Evolutionary conservation across 1,284 basidiomycete species (phyloP).

Genomic region (Cutaneotrichosporon arboriforme): DNA sequence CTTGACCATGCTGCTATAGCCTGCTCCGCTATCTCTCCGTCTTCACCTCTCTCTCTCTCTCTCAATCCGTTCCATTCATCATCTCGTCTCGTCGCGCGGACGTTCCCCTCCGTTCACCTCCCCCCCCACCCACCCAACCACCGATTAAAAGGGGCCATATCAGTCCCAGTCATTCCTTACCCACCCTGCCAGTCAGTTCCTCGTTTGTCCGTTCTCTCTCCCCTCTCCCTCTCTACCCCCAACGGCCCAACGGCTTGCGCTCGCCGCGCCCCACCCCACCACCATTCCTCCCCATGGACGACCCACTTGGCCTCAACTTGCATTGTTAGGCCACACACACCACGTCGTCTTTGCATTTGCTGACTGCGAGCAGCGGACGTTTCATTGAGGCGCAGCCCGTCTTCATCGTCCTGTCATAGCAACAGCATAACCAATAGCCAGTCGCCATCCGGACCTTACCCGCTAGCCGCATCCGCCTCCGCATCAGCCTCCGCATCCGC

Average conservation of each 20-base stretch:
- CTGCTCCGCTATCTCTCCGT: not conserved
- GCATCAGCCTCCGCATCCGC: no score
- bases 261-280: not conserved
- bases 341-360: not conserved
- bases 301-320: not conserved
- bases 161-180: no score
- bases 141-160: no score
- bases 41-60: not conserved
- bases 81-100: not conserved
- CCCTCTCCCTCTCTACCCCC: not conserved
- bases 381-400: no score
- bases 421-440: no score
- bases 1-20: no score
- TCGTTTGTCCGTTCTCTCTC: not conserved
- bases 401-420: no score
- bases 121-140: no score
- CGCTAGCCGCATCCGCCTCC: no score
- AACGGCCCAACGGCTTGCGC: not conserved
- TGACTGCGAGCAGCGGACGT: not conserved
- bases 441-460: no score
- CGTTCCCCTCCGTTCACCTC: no score
- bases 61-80: not conserved
- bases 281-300: not conserved
- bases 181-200: not conserved
- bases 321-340: not conserved